A percentile compares a stretch with the other conserved stretches of the same genome.
Evolutionary conservation across 1,284 basidiomycete genomes (phyloP).

Genomic region (Kwoniella shivajii): DNA sequence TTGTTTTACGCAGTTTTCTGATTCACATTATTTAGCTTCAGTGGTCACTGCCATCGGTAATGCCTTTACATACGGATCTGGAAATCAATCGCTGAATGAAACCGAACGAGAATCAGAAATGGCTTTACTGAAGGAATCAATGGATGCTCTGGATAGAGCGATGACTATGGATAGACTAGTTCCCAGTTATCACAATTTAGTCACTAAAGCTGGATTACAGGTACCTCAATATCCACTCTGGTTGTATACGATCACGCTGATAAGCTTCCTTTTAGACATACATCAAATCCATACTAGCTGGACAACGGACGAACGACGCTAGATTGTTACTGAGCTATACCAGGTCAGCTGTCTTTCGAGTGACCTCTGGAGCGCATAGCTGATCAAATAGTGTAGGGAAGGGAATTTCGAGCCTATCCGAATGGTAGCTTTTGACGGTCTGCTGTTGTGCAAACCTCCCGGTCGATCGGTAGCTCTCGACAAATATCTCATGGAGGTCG

Average conservation of each 20-base stretch:
- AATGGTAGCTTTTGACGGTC: constrained; percentile 86
- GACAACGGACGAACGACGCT: constrained; percentile 78
- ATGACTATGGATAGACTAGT: constrained; percentile 93
- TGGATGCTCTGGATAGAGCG: constrained; percentile 83
- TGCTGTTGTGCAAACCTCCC: constrained; percentile 77
- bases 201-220: constrained; percentile 86
- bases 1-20: constrained; percentile 67
- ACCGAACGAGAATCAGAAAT: constrained; percentile 26
- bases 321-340: constrained; percentile 85
- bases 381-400: constrained; percentile 61
- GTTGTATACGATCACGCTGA: not conserved
- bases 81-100: constrained; percentile 13
- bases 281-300: constrained; percentile 74
- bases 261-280: constrained; percentile 65
- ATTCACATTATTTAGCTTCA: constrained; percentile 87
- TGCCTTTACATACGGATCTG: constrained; percentile 38
- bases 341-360: constrained; percentile 59
- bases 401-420: constrained; percentile 92
- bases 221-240: constrained; percentile 55
- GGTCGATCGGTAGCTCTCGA: constrained; percentile 62
- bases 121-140: constrained; percentile 67
- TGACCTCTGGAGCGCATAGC: not conserved
- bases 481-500: constrained; percentile 86
- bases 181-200: constrained; percentile 90
- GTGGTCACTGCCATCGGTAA: constrained; percentile 77